Percentiles rank a stretch among this genome's conserved stretches.
Evolutionary conservation across 2,329 filamentous ascomycete genomes (phyloP).

Genomic region (Sclerotinia trifoliorum): DNA sequence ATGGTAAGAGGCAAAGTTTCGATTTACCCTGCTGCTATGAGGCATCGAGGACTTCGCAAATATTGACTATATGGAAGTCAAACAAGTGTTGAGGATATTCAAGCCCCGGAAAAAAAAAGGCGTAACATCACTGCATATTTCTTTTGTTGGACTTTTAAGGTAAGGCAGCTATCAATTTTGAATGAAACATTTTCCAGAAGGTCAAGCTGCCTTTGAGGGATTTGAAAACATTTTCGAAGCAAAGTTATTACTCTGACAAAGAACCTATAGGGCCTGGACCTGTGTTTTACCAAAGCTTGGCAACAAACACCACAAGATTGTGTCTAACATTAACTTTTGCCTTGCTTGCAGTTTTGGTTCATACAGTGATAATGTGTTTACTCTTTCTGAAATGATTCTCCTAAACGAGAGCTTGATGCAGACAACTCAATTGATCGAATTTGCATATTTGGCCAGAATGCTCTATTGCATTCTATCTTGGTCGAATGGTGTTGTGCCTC

Average conservation of each 20-base stretch:
- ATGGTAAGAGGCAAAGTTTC: no score
- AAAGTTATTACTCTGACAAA: no score
- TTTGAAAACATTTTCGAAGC: no score
- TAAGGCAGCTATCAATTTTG: no score
- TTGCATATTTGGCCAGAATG: not conserved
- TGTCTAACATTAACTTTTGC: not conserved
- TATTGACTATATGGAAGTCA: not conserved
- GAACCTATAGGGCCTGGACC: no score
- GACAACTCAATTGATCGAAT: not conserved
- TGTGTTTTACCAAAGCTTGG: not conserved
- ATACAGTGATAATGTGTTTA: not conserved
- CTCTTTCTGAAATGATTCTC: not conserved
- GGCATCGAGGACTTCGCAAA: not conserved
- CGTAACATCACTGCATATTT: no score
- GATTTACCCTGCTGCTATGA: no score
- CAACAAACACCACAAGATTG: not conserved
- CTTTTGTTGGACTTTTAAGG: no score
- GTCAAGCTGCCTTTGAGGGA: no score
- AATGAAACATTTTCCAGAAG: no score
- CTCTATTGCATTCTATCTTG: not conserved
- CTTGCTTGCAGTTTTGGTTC: not conserved
- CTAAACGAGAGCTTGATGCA: not conserved
- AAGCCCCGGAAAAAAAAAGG: no score
- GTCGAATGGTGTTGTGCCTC: not conserved
- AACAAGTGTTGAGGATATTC: no score